phyloP scores from a whole-genome alignment of 2,329 filamentous ascomycete species.

The Aureobasidium sp. region DNA sequence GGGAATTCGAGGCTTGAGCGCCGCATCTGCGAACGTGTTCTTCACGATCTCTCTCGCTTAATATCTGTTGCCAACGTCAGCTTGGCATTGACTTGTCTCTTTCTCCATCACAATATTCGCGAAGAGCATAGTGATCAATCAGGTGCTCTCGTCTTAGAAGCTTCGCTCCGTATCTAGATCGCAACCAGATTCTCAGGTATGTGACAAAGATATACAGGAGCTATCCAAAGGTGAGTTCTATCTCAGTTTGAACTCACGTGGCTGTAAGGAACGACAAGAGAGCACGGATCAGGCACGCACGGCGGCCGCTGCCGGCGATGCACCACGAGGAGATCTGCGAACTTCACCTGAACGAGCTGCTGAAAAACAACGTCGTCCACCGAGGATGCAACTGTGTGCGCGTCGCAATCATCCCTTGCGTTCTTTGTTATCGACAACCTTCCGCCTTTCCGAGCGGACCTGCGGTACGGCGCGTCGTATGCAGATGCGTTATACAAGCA shows the following conservation, averaged over 20 bases:
- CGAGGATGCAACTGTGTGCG: not conserved
- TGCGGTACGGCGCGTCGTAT: not conserved
- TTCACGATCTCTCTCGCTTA: no score
- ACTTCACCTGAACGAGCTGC: no score
- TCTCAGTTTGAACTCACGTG: no score
- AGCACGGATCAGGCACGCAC: not conserved
- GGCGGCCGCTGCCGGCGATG: not conserved
- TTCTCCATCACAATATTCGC: not conserved
- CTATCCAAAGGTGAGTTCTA: no score
- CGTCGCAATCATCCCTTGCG: not conserved
- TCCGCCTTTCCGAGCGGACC: not conserved
- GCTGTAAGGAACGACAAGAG: no score
- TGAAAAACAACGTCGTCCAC: not conserved
- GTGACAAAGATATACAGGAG: no score
- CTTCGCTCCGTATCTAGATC: no score
- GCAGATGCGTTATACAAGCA: not conserved
- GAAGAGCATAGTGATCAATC: no score
- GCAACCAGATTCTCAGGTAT: no score
- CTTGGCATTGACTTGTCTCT: not conserved
- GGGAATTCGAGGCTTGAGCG: not conserved
- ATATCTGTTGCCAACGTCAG: not conserved
- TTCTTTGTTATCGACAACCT: not conserved
- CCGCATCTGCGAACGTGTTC: not conserved
- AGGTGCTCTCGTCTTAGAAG: no score
- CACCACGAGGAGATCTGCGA: conserved; percentile 8